Conservation (phyloP, 257 asterid species). For the Solanum pinnatisectum region DNA sequence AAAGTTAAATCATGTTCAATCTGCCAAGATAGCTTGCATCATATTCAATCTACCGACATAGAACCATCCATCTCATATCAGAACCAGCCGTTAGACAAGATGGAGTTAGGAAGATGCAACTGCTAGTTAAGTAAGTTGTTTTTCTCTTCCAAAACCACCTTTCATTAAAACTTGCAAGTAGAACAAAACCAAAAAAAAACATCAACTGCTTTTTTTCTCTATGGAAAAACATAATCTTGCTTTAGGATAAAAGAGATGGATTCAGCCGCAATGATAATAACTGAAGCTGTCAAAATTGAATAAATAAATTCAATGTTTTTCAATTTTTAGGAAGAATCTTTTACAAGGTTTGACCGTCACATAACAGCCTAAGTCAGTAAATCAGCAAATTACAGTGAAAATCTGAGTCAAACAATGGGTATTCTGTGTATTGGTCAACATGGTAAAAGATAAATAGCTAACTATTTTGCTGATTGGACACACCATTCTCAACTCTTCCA, state of each 20-base stretch:
- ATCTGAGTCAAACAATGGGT: not conserved
- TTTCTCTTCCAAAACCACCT: not conserved
- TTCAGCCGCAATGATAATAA: not conserved
- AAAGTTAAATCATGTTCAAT: slow-evolving; percentile 42
- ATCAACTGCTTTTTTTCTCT: not conserved
- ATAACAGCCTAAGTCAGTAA: not conserved
- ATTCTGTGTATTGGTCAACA: slow-evolving; percentile 3
- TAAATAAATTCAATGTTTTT: not conserved
- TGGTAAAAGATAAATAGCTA: slow-evolving; percentile 15
- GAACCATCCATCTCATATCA: slow-evolving; percentile 13
- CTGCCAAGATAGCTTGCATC: slow-evolving; percentile 12
- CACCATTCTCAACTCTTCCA: slow-evolving; percentile 73
- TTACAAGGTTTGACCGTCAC: slow-evolving; percentile 6
- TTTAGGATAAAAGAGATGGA: not conserved
- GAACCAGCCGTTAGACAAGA: not conserved
- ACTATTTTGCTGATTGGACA: slow-evolving; percentile 48
- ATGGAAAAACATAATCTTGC: not conserved
- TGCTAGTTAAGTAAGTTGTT: not conserved
- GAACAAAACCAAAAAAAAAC: not conserved
- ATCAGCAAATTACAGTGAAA: slow-evolving; percentile 18
- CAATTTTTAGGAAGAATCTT: not conserved
- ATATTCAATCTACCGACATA: slow-evolving; percentile 9
- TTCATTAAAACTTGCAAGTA: not conserved
- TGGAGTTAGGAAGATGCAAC: not conserved
- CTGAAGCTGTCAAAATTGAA: not conserved